Evolutionary conservation across 2,329 filamentous ascomycete species (phyloP).

Genomic region (Chaetomiaceae sp.): DNA sequence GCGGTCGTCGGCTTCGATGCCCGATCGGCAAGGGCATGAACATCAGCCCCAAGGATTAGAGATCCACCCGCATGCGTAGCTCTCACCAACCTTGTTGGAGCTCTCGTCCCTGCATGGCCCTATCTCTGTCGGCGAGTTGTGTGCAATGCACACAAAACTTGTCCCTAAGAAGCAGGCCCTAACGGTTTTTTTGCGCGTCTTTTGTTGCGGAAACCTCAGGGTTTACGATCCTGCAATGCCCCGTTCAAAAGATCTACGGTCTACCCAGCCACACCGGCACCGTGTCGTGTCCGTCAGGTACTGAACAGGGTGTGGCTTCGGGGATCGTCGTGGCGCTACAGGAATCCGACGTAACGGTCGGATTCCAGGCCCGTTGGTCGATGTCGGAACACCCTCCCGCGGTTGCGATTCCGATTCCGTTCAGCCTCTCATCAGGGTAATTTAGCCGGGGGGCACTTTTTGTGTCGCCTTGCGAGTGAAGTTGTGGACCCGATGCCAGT

Average conservation of each 20-base stretch:
- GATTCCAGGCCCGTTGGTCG: conserved; percentile 7
- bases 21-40: background rate
- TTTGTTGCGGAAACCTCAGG: background rate
- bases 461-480: background rate
- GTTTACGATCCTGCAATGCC: conserved; percentile 7
- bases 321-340: conserved; percentile 1
- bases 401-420: background rate
- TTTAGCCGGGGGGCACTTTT: conserved; percentile 16
- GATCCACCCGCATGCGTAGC: background rate
- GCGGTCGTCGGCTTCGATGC: background rate
- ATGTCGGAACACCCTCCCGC: conserved; percentile 10
- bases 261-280: conserved; percentile 7
- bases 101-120: background rate
- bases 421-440: conserved; percentile 4
- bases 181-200: background rate
- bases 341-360: conserved; percentile 4
- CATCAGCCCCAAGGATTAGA: background rate
- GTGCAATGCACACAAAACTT: background rate
- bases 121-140: background rate
- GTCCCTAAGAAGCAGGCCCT: background rate
- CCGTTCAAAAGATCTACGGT: background rate
- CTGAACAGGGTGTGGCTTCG: conserved; percentile 1
- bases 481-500: too few relatives aligned
- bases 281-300: background rate
- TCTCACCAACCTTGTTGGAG: background rate